A percentile compares a stretch with the other conserved stretches of the same genome.
These are phyloP conservation scores for Debaryomyces udenii DNA, from an alignment of 1,139 yeast genomes.

Conservation along the genomic window DNA sequence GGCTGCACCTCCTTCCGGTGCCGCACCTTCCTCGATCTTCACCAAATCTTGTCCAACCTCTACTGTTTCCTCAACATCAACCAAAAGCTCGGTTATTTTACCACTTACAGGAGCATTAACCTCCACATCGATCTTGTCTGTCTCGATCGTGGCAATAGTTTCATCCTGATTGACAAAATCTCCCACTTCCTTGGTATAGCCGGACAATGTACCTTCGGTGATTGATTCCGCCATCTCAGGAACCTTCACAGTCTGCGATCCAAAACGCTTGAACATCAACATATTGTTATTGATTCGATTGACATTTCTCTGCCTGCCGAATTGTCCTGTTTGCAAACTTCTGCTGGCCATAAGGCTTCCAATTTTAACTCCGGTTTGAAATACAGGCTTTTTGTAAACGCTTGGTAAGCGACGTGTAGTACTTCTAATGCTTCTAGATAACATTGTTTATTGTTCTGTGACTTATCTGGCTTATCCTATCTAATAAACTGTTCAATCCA, in stretches of 20 bases:
- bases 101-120: constrained; percentile 95
- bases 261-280: constrained; percentile 38
- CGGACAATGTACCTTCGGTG: constrained; percentile 92
- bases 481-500: constrained; percentile 3
- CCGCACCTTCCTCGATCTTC: constrained; percentile 88
- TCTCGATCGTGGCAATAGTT: constrained; percentile 94
- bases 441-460: constrained; percentile 18
- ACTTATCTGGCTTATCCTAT: constrained; percentile 3
- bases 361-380: constrained; percentile 13
- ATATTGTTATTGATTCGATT: constrained; percentile 7
- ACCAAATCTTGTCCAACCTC: constrained; percentile 94
- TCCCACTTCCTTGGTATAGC: constrained; percentile 80
- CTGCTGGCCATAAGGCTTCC: constrained; percentile 17
- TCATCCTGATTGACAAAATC: constrained; percentile 89
- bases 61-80: constrained; percentile 87
- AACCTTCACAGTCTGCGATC: constrained; percentile 69
- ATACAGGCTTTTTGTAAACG: constrained; percentile 15
- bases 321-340: constrained; percentile 15
- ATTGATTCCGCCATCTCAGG: constrained; percentile 99
- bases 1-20: constrained; percentile 68
- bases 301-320: background rate
- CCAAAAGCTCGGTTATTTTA: constrained; percentile 82
- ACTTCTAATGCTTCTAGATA: constrained; percentile 26
- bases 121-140: constrained; percentile 97
- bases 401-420: constrained; percentile 24